Evolutionary conservation across 2,329 filamentous ascomycete species (phyloP).

Genomic region (Fusarium sp.): DNA sequence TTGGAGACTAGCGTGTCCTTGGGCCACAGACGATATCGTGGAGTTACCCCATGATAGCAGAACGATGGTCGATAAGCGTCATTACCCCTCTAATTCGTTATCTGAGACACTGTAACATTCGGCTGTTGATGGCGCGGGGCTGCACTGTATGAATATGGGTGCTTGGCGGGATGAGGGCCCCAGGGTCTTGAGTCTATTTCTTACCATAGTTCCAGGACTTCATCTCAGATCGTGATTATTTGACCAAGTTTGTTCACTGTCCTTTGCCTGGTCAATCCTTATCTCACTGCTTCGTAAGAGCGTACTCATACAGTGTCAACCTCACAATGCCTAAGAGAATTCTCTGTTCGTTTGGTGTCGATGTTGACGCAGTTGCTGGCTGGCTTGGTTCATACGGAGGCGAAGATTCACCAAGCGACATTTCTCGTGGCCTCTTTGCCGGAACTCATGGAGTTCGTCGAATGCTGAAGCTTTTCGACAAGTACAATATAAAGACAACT

Average conservation of each 20-base stretch:
- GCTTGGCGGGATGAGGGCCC: background rate
- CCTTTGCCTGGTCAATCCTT: background rate
- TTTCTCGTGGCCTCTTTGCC: slow-evolving; percentile 66
- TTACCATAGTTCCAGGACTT: background rate
- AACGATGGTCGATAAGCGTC: slow-evolving; percentile 6
- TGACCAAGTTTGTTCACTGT: background rate
- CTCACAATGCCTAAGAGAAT: slow-evolving; percentile 16
- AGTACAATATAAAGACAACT: slow-evolving; percentile 77
- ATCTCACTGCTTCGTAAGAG: background rate
- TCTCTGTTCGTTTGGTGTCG: slow-evolving; percentile 69
- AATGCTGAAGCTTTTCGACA: slow-evolving; percentile 77
- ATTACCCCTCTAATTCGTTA: slow-evolving; percentile 18
- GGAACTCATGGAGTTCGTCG: slow-evolving; percentile 75
- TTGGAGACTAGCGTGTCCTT: slow-evolving; percentile 21
- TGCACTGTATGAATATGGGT: background rate
- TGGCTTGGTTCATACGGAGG: slow-evolving; percentile 83
- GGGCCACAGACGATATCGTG: background rate
- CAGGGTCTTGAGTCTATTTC: background rate
- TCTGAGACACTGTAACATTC: background rate
- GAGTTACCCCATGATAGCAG: slow-evolving; percentile 48
- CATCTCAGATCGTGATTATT: background rate
- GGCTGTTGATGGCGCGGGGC: background rate
- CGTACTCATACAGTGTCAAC: no score
- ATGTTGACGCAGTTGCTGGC: slow-evolving; percentile 81
- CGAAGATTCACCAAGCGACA: slow-evolving; percentile 72